Percentiles rank a stretch among this genome's conserved stretches.
Evolutionary conservation across 2,329 filamentous ascomycete genomes (phyloP).

Genomic region (Zymoseptoria tritici): DNA sequence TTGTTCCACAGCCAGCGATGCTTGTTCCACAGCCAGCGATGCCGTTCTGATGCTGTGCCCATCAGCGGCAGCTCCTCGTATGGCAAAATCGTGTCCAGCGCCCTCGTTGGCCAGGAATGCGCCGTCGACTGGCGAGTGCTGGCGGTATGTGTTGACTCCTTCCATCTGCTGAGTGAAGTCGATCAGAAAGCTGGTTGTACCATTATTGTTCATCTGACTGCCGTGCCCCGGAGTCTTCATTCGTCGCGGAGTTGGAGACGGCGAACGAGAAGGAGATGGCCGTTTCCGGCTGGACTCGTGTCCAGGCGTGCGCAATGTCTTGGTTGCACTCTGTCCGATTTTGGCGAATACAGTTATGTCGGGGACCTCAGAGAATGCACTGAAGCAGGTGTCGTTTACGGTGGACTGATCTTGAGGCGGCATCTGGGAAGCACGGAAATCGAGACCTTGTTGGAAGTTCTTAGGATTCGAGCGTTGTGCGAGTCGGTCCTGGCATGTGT

Average conservation of each 20-base stretch:
- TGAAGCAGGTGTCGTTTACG: conserved; percentile 67
- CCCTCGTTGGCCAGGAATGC: no score
- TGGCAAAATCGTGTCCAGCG: no score
- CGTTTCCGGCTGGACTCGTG: conserved; percentile 39
- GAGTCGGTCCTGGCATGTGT: conserved; percentile 16
- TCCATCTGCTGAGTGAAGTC: conserved; percentile 81
- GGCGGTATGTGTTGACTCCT: conserved; percentile 33
- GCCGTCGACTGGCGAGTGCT: conserved; percentile 40
- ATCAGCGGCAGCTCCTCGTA: no score
- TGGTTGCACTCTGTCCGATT: conserved; percentile 50
- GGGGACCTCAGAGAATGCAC: conserved; percentile 80
- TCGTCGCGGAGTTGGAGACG: conserved; percentile 48
- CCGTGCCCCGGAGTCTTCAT: conserved; percentile 34
- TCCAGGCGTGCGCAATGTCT: conserved; percentile 25
- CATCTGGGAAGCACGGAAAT: conserved; percentile 16
- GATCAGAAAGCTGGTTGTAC: conserved; percentile 69
- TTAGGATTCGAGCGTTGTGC: conserved; percentile 12
- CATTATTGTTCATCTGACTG: conserved; percentile 46
- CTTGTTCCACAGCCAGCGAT: no score
- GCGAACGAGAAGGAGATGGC: conserved; percentile 34
- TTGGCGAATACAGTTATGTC: conserved; percentile 78
- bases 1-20: no score
- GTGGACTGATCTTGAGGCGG: conserved; percentile 28
- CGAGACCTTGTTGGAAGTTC: conserved; percentile 21
- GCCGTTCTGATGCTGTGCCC: no score